Conservation (phyloP, 2,329 filamentous ascomycete species). For the Fusarium tanahbumbuense region DNA sequence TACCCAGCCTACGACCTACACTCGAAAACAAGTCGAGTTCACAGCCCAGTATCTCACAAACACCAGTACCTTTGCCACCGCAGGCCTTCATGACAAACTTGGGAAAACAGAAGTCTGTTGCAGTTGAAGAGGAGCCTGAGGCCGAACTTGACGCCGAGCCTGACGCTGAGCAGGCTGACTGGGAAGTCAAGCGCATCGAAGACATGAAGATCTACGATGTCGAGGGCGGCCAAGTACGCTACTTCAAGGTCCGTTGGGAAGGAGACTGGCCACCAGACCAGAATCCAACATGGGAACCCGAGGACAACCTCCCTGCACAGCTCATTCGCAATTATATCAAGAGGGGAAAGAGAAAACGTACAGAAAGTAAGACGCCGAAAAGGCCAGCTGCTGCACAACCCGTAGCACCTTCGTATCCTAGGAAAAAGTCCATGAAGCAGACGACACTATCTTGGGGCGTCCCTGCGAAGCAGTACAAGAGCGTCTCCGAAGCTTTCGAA, state of each 20-base stretch:
- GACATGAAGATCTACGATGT: constrained; percentile 55
- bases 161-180: constrained; percentile 41
- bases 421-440: constrained; percentile 42
- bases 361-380: neutral
- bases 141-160: neutral
- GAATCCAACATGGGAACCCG: constrained; percentile 70
- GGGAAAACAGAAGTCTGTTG: neutral
- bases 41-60: neutral
- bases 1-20: neutral
- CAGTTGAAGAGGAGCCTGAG: neutral
- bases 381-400: constrained; percentile 26
- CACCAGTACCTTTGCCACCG: neutral
- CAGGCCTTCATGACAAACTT: neutral
- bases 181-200: constrained; percentile 60
- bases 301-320: constrained; percentile 58
- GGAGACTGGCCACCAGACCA: constrained; percentile 67
- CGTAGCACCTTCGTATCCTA: neutral
- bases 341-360: neutral
- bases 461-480: constrained; percentile 40
- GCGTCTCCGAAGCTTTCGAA: constrained; percentile 49
- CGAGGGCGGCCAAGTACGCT: constrained; percentile 53
- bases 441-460: constrained; percentile 41
- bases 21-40: neutral
- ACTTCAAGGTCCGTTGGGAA: constrained; percentile 67
- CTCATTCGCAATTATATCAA: constrained; percentile 58